These are phyloP conservation scores for Lactarius psammicola DNA, from an alignment of 768 basidiomycete genomes.

Conservation along the genomic window DNA sequence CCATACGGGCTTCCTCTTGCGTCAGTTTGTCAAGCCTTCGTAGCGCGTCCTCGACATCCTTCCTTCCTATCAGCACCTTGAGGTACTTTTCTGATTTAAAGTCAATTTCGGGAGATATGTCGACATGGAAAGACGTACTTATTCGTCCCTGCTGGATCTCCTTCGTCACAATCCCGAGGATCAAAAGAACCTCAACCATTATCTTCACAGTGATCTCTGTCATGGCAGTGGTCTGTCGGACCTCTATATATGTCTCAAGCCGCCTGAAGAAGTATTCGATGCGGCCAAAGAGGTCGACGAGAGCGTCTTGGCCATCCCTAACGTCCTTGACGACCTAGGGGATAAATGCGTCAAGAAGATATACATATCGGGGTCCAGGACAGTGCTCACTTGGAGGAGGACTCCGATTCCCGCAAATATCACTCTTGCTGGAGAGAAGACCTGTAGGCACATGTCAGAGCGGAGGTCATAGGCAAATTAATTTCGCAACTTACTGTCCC, in stretches of 20 bases:
- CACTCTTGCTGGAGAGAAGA: too few relatives aligned
- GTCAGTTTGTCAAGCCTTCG: background rate
- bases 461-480: background rate
- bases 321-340: constrained; percentile 5
- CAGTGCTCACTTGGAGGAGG: background rate
- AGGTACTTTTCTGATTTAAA: background rate
- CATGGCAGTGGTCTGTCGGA: background rate
- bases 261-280: constrained; percentile 7
- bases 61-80: background rate
- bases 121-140: background rate
- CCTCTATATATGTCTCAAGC: constrained; percentile 4
- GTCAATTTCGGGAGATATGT: background rate
- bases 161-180: constrained; percentile 4
- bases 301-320: background rate
- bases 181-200: constrained; percentile 10
- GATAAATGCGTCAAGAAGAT: background rate
- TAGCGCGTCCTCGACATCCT: background rate
- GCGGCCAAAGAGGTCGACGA: constrained; percentile 5
- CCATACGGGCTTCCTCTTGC: background rate
- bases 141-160: background rate
- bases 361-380: too few relatives aligned
- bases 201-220: background rate
- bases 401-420: too few relatives aligned
- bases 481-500: background rate
- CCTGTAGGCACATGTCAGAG: background rate